Evolutionary conservation across 169 alveolate genomes (phyloP).

Genomic region (Eimeria zaria): DNA sequence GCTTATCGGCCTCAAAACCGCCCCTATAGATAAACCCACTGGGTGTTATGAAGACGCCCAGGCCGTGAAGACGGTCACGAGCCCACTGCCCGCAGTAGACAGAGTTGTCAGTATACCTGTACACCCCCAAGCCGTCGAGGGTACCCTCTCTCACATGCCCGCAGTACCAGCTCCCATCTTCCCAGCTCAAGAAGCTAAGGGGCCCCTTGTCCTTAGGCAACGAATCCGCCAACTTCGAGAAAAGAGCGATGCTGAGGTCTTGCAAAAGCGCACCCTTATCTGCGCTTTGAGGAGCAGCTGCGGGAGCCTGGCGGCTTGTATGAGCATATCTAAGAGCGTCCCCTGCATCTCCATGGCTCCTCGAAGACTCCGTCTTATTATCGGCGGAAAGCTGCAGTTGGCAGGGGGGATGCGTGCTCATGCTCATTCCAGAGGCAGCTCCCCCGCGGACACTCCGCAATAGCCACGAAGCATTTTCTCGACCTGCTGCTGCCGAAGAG

Average conservation of each 20-base stretch:
- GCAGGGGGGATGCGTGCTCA: background rate
- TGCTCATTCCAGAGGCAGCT: background rate
- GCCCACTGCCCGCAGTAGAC: constrained; percentile 81
- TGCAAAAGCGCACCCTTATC: constrained; percentile 52
- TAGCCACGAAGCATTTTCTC: constrained; percentile 18
- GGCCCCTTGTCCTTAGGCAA: constrained; percentile 54
- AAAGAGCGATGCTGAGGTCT: constrained; percentile 63
- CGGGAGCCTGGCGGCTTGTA: constrained; percentile 2
- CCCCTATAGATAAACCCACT: constrained; percentile 71
- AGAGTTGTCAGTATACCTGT: constrained; percentile 74
- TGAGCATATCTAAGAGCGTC: background rate
- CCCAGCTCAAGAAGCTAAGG: constrained; percentile 70
- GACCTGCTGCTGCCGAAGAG: constrained; percentile 28
- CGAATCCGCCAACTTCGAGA: constrained; percentile 62
- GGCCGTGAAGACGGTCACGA: constrained; percentile 74
- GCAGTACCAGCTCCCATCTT: constrained; percentile 77
- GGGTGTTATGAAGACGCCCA: constrained; percentile 77
- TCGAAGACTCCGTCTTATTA: background rate
- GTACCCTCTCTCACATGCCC: constrained; percentile 71
- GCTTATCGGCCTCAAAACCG: constrained; percentile 66
- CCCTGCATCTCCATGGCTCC: constrained; percentile 21
- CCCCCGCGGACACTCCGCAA: background rate
- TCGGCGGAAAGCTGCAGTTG: background rate
- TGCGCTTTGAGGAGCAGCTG: background rate
- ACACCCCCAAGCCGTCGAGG: constrained; percentile 79